Base-by-base conservation (phyloP, 768 basidiomycete species). In the Xerocomellus intermedius region DNA sequence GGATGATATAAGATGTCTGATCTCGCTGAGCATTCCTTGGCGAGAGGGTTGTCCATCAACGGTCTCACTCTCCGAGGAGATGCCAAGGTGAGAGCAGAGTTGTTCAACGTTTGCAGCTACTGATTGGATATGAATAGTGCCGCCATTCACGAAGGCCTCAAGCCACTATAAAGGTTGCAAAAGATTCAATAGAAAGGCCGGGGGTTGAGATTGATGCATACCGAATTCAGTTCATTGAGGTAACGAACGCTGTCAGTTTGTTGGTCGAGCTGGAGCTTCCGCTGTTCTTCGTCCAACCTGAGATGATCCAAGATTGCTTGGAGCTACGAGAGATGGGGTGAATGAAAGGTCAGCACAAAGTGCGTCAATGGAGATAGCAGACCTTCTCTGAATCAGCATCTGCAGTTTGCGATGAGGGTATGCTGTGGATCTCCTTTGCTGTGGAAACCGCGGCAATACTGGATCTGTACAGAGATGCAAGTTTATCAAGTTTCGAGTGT, bases 241-340 rank as follows among this genome's bases (percentile, higher is more conserved):
- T 91, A 91, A 21, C 89, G 81, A 56, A 86, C 83, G 56, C 82
- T 88, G 59, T 91, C 90, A 6, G 79, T 77, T 64, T 90, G 88
- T 64, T 87, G 86, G 50, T 83, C 80, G n/a, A 75, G 65, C 59
- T 82, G 79, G 8, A 79, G 55, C 4, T 69, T 74, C 26, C 78
- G 79, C 56, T 82, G 79, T 19, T 68, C 74, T 54, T 77, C 72
- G 10, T 81, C 82, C 24, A 74, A 72, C 49, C 74, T 74, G 19
- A 88, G 64, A n/a, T 82, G 64, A 14, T 64, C 65, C 41, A 82
- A 50, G n/a, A 86, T 73, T 49, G 76, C 76, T 49, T 74, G 69
- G 9, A 82, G 55, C 74, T 80, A 19, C 22, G 21, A 49, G 7
- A 38, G 14, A 50, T 38, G 28, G 41, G 16, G 17, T 50, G 30